Percentiles rank a stretch among this genome's conserved stretches.
These are phyloP conservation scores for Bathelium albidoporum DNA, from an alignment of 495 filamentous ascomycete genomes.

Conservation along the genomic window DNA sequence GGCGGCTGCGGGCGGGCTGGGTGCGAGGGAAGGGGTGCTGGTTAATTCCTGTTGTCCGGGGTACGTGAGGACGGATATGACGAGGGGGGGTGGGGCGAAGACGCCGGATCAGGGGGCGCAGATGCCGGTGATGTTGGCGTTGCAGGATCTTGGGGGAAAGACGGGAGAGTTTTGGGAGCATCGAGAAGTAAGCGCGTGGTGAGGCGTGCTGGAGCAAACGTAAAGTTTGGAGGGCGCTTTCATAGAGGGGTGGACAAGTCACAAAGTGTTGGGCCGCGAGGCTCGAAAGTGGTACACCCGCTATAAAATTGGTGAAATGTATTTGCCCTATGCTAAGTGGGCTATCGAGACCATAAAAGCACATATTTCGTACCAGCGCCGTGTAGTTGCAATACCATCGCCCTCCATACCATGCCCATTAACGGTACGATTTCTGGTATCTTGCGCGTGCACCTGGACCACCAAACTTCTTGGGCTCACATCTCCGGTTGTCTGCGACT, in stretches of 20 bases:
- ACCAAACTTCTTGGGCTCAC: conserved; percentile 46
- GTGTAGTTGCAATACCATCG: neutral
- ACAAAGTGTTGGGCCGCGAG: neutral
- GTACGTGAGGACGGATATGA: conserved; percentile 42
- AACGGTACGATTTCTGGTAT: conserved; percentile 88
- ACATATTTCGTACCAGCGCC: conserved; percentile 2
- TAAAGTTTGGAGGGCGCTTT: neutral
- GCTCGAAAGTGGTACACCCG: too few species aligned
- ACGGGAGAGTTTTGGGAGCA: conserved; percentile 38
- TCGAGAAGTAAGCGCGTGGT: conserved; percentile 37
- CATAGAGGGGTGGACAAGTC: neutral
- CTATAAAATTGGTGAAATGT: neutral
- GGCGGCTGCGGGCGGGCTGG: conserved; percentile 17
- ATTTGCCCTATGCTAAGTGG: neutral
- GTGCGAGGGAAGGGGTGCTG: conserved; percentile 26
- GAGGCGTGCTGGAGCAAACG: neutral
- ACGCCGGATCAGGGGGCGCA: conserved; percentile 40
- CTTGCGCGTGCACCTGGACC: conserved; percentile 88
- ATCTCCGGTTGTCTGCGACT: conserved; percentile 90
- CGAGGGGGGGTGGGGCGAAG: conserved; percentile 34
- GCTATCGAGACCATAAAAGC: neutral
- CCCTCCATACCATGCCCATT: conserved; percentile 26
- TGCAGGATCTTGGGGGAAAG: conserved; percentile 35
- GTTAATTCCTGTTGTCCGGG: conserved; percentile 47
- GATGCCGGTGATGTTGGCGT: conserved; percentile 44